A percentile compares a stretch with the other conserved stretches of the same genome.
Evolutionary conservation across 1,284 basidiomycete species (phyloP).

Genomic region (Irpex sp.): DNA sequence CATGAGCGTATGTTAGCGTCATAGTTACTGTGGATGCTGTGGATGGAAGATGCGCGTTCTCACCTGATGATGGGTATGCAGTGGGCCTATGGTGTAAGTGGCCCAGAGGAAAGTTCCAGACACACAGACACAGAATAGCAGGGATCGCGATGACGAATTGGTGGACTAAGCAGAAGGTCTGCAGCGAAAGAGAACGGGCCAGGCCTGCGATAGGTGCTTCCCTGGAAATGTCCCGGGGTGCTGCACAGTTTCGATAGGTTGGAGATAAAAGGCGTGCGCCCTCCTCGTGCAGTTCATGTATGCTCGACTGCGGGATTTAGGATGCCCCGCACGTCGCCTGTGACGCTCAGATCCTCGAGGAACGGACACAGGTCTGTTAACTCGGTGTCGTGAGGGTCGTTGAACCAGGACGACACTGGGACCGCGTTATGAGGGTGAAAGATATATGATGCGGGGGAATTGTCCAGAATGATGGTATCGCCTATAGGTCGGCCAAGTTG

Average conservation of each 20-base stretch:
- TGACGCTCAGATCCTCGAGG: constrained; percentile 81
- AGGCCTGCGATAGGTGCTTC: not conserved
- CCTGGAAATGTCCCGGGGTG: not conserved
- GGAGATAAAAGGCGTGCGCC: not conserved
- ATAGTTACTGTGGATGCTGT: not conserved
- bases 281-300: not conserved
- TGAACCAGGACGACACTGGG: constrained; percentile 99
- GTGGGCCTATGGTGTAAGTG: not conserved
- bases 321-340: constrained; percentile 91
- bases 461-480: constrained; percentile 97
- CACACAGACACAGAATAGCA: not conserved
- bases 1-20: not conserved
- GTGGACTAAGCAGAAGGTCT: not conserved
- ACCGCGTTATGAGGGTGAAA: constrained; percentile 99
- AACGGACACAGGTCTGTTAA: constrained; percentile 94
- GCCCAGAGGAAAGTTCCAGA: not conserved
- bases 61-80: constrained; percentile 1
- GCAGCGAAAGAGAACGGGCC: not conserved
- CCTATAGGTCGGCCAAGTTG: constrained; percentile 92
- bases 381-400: constrained; percentile 96
- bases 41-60: not conserved
- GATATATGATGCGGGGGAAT: constrained; percentile 98
- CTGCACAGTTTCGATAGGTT: not conserved
- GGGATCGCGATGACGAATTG: not conserved
- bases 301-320: constrained; percentile 76